Conservation (phyloP, 2,329 filamentous ascomycete species). For the Magnaporthiopsis incrustans region DNA sequence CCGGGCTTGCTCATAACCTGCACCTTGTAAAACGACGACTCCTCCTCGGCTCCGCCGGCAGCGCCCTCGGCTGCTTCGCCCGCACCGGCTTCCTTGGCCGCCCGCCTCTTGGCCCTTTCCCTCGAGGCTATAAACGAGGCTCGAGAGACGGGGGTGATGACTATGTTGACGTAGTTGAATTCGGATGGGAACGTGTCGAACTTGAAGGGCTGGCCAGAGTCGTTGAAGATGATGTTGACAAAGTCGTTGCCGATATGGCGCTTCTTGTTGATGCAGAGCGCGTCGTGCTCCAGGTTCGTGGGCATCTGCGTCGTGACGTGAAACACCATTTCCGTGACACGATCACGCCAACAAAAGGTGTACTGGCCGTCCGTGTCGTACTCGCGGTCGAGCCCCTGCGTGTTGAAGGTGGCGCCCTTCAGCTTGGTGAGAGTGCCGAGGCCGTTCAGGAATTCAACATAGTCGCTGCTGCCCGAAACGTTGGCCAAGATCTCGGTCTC, state of each 20-base stretch:
- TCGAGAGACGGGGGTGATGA: slow-evolving; percentile 81
- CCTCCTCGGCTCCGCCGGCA: background rate
- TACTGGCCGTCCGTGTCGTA: slow-evolving; percentile 76
- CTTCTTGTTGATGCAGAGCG: slow-evolving; percentile 77
- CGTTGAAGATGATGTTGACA: slow-evolving; percentile 94
- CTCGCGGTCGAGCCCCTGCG: slow-evolving; percentile 77
- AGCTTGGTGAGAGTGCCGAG: slow-evolving; percentile 76
- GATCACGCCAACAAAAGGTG: slow-evolving; percentile 89
- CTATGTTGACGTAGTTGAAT: slow-evolving; percentile 96
- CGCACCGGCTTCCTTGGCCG: slow-evolving; percentile 25
- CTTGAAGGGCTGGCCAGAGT: slow-evolving; percentile 79
- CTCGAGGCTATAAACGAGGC: slow-evolving; percentile 65
- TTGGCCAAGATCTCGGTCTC: slow-evolving; percentile 85
- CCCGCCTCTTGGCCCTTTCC: slow-evolving; percentile 22
- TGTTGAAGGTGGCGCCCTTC: slow-evolving; percentile 80
- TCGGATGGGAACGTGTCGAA: slow-evolving; percentile 91
- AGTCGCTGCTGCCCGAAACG: slow-evolving; percentile 76
- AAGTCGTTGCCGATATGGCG: slow-evolving; percentile 94
- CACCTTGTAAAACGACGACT: slow-evolving; percentile 69
- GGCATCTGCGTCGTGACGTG: slow-evolving; percentile 98
- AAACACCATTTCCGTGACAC: slow-evolving; percentile 91
- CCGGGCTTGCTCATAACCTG: slow-evolving; percentile 81
- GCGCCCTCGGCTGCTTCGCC: slow-evolving; percentile 12
- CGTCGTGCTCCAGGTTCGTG: slow-evolving; percentile 69
- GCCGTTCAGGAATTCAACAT: slow-evolving; percentile 73